Evolutionary conservation across 208 protist genomes (phyloP).

Genomic region (Endotrypanum monterogeii): DNA sequence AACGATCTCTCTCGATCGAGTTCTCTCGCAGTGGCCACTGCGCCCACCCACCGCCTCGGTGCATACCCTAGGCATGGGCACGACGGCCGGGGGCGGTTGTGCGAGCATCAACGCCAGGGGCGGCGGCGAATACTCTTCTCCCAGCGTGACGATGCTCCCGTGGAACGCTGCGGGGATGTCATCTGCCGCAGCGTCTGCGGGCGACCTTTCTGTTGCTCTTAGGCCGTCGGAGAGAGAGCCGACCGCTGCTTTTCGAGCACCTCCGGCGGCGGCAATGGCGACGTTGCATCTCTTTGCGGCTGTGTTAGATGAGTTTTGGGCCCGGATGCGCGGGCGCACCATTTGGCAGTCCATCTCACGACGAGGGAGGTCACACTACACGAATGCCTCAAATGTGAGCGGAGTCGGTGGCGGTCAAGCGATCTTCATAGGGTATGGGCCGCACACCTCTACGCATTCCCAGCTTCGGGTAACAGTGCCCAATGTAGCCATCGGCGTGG

Average conservation of each 20-base stretch:
- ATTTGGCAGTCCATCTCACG: neutral
- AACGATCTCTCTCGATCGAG: neutral
- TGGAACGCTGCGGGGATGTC: neutral
- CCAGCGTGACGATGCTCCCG: neutral
- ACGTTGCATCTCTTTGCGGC: neutral
- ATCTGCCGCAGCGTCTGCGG: neutral
- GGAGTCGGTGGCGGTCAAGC: neutral
- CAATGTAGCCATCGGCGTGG: neutral
- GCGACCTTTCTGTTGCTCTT: neutral
- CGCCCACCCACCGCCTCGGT: neutral
- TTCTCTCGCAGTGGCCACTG: constrained; percentile 4
- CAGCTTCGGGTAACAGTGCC: neutral
- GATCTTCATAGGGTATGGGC: neutral
- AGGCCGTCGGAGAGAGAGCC: neutral
- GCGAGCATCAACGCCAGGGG: neutral
- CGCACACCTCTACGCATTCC: neutral
- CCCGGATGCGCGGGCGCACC: neutral
- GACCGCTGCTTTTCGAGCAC: neutral
- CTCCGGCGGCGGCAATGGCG: neutral
- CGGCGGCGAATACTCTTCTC: neutral
- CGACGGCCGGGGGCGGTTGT: neutral
- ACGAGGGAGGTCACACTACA: neutral
- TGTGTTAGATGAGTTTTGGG: neutral
- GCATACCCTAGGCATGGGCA: neutral
- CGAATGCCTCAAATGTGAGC: neutral